These are phyloP conservation scores for Entrophospora sp. DNA, from an alignment of 192 early-diverging fungal genomes.

Conservation along the genomic window DNA sequence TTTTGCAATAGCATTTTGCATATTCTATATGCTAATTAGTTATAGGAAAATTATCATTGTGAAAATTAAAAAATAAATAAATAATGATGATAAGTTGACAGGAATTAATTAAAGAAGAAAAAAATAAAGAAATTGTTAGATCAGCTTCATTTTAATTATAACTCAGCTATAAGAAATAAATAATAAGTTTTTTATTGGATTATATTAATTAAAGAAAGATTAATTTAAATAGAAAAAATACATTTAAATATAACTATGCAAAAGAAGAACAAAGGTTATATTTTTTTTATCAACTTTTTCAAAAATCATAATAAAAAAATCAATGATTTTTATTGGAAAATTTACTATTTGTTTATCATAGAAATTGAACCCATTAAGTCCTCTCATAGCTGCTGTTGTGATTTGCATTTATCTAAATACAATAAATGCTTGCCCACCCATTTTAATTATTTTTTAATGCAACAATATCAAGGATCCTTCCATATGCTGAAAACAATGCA, in stretches of 20 bases:
- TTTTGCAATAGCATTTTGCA: constrained; percentile 64
- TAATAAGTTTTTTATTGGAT: too few relatives aligned
- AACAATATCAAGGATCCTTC: constrained; percentile 79
- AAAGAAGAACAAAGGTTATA: not conserved
- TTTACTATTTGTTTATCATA: constrained; percentile 75
- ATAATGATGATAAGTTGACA: too few relatives aligned
- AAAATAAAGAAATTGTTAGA: too few relatives aligned
- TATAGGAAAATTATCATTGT: not conserved
- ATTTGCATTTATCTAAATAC: constrained; percentile 77
- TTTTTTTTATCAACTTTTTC: not conserved
- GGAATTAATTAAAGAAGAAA: too few relatives aligned
- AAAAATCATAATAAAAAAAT: not conserved
- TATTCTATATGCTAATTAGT: constrained; percentile 57
- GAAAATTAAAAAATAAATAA: not conserved
- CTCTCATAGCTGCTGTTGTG: constrained; percentile 79
- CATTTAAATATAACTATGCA: too few relatives aligned
- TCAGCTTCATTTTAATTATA: too few relatives aligned
- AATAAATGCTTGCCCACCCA: constrained; percentile 93
- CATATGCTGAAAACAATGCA: constrained; percentile 79
- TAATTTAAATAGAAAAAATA: too few relatives aligned
- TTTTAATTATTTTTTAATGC: constrained; percentile 68
- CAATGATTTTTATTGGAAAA: not conserved
- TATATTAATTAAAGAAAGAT: too few relatives aligned
- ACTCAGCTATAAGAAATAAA: too few relatives aligned
- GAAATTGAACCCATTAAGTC: constrained; percentile 81